Conservation (phyloP, 805 yeast genomes). For the Phaffomyces opuntiae region DNA sequence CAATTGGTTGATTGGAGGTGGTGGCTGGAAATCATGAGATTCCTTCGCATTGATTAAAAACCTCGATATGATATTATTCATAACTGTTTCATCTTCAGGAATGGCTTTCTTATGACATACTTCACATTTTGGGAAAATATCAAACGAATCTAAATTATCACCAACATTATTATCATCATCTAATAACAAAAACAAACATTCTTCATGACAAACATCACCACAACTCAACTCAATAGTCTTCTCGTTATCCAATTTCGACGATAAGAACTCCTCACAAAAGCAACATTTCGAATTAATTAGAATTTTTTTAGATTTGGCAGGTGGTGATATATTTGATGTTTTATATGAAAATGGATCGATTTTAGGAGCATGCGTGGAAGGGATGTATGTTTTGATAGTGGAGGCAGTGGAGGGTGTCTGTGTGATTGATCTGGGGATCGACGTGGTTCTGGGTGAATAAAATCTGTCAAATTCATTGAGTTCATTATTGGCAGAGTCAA, state of each 20-base stretch:
- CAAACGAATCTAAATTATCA: constrained; percentile 4
- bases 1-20: not conserved
- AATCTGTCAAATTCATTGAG: not conserved
- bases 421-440: constrained; percentile 10
- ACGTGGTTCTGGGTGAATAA: constrained; percentile 14
- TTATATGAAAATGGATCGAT: constrained; percentile 16
- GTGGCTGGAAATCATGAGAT: not conserved
- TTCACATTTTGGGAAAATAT: constrained; percentile 20
- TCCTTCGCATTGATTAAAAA: constrained; percentile 6
- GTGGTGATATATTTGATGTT: constrained; percentile 1
- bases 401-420: constrained; percentile 1
- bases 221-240: constrained; percentile 32
- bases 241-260: constrained; percentile 31
- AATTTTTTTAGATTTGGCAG: constrained; percentile 12
- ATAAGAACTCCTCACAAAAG: constrained; percentile 36
- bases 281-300: constrained; percentile 27
- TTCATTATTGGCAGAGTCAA: not conserved
- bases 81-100: constrained; percentile 17
- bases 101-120: constrained; percentile 14
- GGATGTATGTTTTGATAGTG: not conserved
- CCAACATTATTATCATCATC: constrained; percentile 1
- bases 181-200: constrained; percentile 30
- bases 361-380: constrained; percentile 7
- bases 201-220: constrained; percentile 40
- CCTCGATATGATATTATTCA: constrained; percentile 17